These are phyloP conservation scores for Plasmodium fragile DNA, from an alignment of 169 alveolate species.

Conservation along the genomic window DNA sequence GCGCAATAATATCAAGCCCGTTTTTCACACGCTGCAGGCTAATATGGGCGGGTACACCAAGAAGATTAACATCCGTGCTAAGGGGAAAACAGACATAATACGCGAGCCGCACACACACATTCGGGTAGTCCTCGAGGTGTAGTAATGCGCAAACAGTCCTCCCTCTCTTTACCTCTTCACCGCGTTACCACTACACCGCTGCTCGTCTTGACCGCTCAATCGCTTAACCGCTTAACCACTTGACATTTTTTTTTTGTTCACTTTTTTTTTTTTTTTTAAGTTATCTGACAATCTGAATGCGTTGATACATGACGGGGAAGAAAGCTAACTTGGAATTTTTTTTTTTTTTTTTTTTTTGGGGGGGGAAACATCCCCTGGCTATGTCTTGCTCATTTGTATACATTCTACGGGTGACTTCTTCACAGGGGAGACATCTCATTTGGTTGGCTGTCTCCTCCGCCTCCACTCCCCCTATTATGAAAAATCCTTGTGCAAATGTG, in stretches of 20 bases:
- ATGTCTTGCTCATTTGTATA: neutral
- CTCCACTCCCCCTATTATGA: neutral
- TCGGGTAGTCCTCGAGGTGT: constrained; percentile 71
- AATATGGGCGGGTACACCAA: constrained; percentile 74
- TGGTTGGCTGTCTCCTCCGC: neutral
- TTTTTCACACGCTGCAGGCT: constrained; percentile 74
- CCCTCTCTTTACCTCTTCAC: too few species aligned
- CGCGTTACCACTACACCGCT: too few species aligned
- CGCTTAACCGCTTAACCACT: neutral
- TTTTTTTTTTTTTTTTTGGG: neutral
- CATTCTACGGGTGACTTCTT: neutral
- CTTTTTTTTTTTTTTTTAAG: neutral
- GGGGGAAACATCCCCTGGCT: neutral
- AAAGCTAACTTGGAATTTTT: neutral
- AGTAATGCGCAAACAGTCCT: too few species aligned
- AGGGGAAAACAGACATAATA: constrained; percentile 71
- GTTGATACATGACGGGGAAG: neutral
- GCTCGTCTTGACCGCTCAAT: too few species aligned
- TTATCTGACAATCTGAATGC: neutral
- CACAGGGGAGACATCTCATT: neutral
- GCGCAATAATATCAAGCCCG: constrained; percentile 61
- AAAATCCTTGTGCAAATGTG: too few species aligned
- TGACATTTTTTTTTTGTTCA: neutral
- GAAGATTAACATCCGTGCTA: constrained; percentile 60
- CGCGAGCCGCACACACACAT: constrained; percentile 75